Conservation (phyloP, 257 asterid species). For the Petunia secreta region DNA sequence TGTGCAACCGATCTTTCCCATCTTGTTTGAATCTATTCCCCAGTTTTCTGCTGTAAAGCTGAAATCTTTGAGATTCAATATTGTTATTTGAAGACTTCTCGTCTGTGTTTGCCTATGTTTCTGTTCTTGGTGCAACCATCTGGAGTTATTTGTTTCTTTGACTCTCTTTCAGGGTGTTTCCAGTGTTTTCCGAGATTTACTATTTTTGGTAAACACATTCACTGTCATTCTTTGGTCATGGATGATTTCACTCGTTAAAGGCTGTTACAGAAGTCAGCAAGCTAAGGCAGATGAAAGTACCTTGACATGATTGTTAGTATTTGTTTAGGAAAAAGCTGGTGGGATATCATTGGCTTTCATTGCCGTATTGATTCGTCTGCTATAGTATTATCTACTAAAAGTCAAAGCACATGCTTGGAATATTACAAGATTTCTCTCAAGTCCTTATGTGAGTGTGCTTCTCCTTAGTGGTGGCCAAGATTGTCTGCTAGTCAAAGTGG, state of each 20-base stretch:
- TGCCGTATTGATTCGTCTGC: too few species aligned
- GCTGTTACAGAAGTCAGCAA: not conserved
- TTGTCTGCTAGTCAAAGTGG: not conserved
- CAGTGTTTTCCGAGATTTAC: not conserved
- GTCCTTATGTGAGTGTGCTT: not conserved
- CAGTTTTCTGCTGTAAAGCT: not conserved
- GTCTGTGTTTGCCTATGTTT: not conserved
- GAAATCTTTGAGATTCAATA: slow-evolving; percentile 1
- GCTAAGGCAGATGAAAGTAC: not conserved
- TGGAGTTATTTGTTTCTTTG: not conserved
- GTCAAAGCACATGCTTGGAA: too few species aligned
- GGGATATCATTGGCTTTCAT: not conserved
- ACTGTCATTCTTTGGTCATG: not conserved
- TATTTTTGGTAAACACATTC: not conserved
- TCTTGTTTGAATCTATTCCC: not conserved
- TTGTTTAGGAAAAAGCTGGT: not conserved
- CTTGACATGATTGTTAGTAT: not conserved
- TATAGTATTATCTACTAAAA: too few species aligned
- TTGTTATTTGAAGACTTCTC: not conserved
- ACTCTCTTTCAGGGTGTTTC: not conserved
- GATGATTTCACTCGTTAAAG: not conserved
- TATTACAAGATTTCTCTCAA: not conserved
- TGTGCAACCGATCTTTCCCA: slow-evolving; percentile 43
- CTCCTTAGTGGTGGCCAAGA: slow-evolving; percentile 22
- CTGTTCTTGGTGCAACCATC: not conserved